These are phyloP conservation scores for Blastocystis sp. DNA, from an alignment of 352 stramenopile species.

Conservation along the genomic window DNA sequence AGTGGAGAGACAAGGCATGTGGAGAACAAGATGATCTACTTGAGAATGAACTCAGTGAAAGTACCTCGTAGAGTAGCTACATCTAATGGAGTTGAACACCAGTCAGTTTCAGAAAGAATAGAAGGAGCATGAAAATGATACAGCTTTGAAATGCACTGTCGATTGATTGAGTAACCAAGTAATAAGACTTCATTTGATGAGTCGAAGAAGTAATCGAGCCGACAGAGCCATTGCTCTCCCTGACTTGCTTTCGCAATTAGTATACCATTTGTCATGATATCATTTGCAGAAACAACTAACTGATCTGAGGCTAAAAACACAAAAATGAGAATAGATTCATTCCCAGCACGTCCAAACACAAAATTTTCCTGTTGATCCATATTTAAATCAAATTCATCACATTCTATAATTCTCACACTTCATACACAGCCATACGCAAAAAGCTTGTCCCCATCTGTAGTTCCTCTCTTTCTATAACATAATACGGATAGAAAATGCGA, in stretches of 20 bases:
- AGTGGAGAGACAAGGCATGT: background rate
- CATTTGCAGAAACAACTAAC: background rate
- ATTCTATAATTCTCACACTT: background rate
- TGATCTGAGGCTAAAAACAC: no score
- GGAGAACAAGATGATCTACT: constrained; percentile 18
- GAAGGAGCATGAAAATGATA: background rate
- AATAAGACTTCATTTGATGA: background rate
- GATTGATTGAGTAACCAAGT: background rate
- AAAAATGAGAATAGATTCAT: background rate
- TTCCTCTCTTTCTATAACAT: no score
- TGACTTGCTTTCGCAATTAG: background rate
- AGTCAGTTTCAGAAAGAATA: background rate
- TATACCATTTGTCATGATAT: background rate
- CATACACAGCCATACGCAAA: no score
- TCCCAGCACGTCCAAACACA: background rate
- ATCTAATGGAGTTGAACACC: background rate
- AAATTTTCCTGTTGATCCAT: background rate
- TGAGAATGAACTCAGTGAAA: background rate
- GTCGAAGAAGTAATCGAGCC: background rate
- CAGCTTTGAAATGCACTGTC: background rate
- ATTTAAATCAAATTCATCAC: background rate
- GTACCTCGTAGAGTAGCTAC: background rate
- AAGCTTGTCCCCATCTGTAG: no score
- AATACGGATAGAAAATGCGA: no score
- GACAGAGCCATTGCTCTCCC: background rate